Conservation (phyloP, 2,329 filamentous ascomycete genomes). For the Metarhizium humberi region DNA sequence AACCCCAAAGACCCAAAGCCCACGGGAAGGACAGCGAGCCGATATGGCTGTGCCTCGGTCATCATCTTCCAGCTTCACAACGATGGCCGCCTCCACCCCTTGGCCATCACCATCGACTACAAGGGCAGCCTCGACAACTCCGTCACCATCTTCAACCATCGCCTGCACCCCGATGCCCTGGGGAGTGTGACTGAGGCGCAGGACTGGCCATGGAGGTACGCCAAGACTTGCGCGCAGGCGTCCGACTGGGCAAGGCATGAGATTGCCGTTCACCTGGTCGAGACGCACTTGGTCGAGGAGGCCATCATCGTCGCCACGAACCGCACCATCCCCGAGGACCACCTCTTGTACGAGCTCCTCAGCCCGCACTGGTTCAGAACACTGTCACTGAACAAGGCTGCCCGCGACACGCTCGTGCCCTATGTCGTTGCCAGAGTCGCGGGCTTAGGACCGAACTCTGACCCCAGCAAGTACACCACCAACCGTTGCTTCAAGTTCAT, state of each 20-base stretch:
- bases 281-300: slow-evolving; percentile 38
- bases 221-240: slow-evolving; percentile 38
- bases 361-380: slow-evolving; percentile 42
- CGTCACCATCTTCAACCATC: slow-evolving; percentile 39
- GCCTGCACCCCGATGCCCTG: slow-evolving; percentile 18
- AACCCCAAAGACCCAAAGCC: not conserved
- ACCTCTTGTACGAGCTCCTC: slow-evolving; percentile 33
- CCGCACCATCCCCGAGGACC: slow-evolving; percentile 29
- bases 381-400: slow-evolving; percentile 37
- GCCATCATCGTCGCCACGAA: slow-evolving; percentile 36
- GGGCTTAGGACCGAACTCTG: slow-evolving; percentile 27
- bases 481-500: slow-evolving; percentile 22
- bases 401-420: slow-evolving; percentile 33
- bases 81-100: slow-evolving; percentile 36
- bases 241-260: slow-evolving; percentile 41
- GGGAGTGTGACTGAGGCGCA: not conserved
- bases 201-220: slow-evolving; percentile 44
- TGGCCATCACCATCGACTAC: slow-evolving; percentile 40
- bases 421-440: slow-evolving; percentile 32
- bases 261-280: slow-evolving; percentile 33
- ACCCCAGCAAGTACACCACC: not conserved
- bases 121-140: slow-evolving; percentile 31
- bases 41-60: slow-evolving; percentile 30
- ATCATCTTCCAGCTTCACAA: slow-evolving; percentile 31
- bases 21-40: slow-evolving; percentile 5